Base-by-base conservation (phyloP, 345 rosid species). In the Citrus mangshanensis region DNA sequence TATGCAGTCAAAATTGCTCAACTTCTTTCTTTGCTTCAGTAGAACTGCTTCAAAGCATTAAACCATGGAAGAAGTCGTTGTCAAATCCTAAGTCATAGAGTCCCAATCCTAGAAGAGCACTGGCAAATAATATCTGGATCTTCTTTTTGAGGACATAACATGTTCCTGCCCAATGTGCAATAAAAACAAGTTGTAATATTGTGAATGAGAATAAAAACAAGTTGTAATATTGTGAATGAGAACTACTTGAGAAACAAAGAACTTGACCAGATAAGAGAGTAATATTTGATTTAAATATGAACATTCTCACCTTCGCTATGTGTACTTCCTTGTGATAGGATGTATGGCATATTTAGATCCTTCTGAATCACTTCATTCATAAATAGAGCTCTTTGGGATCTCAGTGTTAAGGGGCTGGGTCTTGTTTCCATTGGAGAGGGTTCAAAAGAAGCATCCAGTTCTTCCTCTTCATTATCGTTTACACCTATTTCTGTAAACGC, bases 51-150 rank as follows among this genome's bases (percentile, higher is more conserved):
- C 85, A 89, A 67, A 75, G 84, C 72, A 71, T 83, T 83, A 91
- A 85, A 74, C 93, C 89, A n/a, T 72, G 70, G 89, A 90, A 93
- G 87, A 93, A 93, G 77, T 91, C 93, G 86, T 88, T 84, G 46
- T 82, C 86, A 28, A 84, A 84, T 13, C 93, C 97, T 76, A 88
- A 78, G 80, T 77, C 85, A 37, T 73, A 81, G 70, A 91, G 78
- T 77, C 93, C 95, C 87, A 86, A 80, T 75, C 90, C 95, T 74
- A 90, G 70, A 78, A 93, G 89, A 63, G 87, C 80, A 66, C 83
- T 80, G 68, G 83, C 77, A 68, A 77, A 84, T 59, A 89, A 42
- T 65, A 80, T 76, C 63, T 83, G 79, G 74, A 82, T 37, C 79
- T 81, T 88, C 85, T 80, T 83, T 70, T 77, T 77, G 46, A 87